These are phyloP conservation scores for Calendula officinalis DNA, from an alignment of 129 eudicot species.

Conservation along the genomic window DNA sequence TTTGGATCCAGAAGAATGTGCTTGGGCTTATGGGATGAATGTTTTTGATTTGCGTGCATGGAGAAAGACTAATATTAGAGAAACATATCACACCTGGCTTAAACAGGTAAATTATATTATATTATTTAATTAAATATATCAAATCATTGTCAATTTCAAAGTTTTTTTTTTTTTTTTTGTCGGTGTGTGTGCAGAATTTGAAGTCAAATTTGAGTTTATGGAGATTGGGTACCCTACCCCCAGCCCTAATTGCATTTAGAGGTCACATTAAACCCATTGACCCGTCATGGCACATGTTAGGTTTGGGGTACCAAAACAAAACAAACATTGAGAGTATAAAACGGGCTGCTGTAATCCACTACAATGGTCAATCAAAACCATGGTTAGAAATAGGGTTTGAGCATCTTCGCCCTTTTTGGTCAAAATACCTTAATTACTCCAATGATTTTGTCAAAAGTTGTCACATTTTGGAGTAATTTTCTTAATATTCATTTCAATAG, in stretches of 20 bases:
- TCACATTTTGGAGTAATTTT: constrained; percentile 77
- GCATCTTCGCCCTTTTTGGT: constrained; percentile 97
- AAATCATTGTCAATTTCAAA: constrained; percentile 12
- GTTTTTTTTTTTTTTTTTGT: constrained; percentile 11
- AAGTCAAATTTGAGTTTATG: constrained; percentile 82
- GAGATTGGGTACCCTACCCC: constrained; percentile 97
- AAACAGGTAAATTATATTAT: constrained; percentile 59
- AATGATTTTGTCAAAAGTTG: constrained; percentile 77
- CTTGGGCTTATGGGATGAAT: constrained; percentile 99
- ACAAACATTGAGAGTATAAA: constrained; percentile 64
- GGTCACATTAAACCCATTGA: constrained; percentile 85
- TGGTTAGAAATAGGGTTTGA: constrained; percentile 95
- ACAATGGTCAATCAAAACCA: constrained; percentile 97
- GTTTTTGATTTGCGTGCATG: constrained; percentile 87
- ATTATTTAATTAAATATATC: not conserved
- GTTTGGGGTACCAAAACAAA: constrained; percentile 86
- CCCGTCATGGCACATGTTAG: constrained; percentile 97
- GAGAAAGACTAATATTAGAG: constrained; percentile 73
- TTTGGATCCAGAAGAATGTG: constrained; percentile 92
- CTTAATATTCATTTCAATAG: constrained; percentile 28
- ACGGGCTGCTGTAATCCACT: constrained; percentile 95
- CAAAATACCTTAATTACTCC: constrained; percentile 81
- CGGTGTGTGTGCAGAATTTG: constrained; percentile 57
- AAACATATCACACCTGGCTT: constrained; percentile 89
- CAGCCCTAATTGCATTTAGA: constrained; percentile 85